Base-by-base conservation (phyloP, 148 eudicot genomes). In the Nepenthes gracilis region DNA sequence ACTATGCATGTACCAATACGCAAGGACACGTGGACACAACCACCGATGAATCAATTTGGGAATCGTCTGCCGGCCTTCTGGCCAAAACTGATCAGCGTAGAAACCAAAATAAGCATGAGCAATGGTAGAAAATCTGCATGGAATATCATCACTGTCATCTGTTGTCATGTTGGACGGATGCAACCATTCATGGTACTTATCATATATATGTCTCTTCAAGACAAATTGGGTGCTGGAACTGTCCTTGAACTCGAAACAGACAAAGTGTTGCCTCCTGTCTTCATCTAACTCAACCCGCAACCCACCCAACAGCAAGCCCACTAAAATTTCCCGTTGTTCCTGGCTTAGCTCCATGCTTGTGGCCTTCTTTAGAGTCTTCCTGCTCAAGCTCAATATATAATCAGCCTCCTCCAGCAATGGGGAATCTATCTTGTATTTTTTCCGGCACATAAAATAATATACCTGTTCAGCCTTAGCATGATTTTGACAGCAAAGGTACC, bases 1-100 rank as follows among this genome's bases (percentile, higher is more conserved):
- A 35, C 83, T 76, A 70, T 78, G 85, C 90, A 88, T 85, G 55
- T 83, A 92, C 97, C 97, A 92, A 69, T 83, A 92, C n/a, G 94
- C 97, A 78, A 94, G 87, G 79, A 74, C 90, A 43, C 87, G 87
- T 6, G 91, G 96, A 23, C 91, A 82, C 67, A 93, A 51, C 99
- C 99, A 93, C 40, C 99, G 77, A 62, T 86, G 89, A 35, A 93
- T 75, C 55, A 93, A 53, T 62, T 83, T 86, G 49, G 99, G 99
- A 66, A 89, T 78, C 53, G 55, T 72, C 15, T 70, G 83, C 15
- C 48, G 73, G 49, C 92, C 90, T 45, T 70, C 72, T 14, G 83
- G 75, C 89, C 86, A 79, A 68, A 93, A 93, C 53, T 83, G 95
- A 48, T 89, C 81, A 2, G 92, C 91, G 67, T 89, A 93, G 72